Base-by-base conservation (phyloP, 768 basidiomycete species). In the Rhodotorula kratochvilovae region DNA sequence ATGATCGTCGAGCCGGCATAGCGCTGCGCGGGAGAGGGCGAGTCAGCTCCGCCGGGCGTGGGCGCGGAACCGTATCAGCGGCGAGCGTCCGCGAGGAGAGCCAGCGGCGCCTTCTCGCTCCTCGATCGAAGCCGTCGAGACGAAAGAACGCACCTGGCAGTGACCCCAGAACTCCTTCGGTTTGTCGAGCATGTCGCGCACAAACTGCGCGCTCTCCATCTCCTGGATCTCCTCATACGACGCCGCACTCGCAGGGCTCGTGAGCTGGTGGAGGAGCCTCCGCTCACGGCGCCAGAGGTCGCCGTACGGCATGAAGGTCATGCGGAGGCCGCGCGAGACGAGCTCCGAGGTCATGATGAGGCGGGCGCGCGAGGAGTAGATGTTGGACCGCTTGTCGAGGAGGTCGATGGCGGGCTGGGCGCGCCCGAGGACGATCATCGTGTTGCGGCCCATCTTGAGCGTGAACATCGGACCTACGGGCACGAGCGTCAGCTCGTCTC, bases 201-300 rank as follows among this genome's bases (percentile, higher is more conserved):
- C 63, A 19, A 77, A 36, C 46, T 72, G 70, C 35, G 70, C 48
- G 27, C 56, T 63, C 62, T 77, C 77, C 42, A 67, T 48, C 33
- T 72, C 73, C 64, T 77, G 77, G 46, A 77, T 75, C n/a, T 66
- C 66, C 64, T 77, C 77, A 66, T 77, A 77, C 31, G 59, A 67
- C 10, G 65, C 43, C 53, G 77, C 61, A 5, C 75, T 70, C 43
- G 67, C 51, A 13, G 75, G 68, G 27, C 63, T 62, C 54, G 76
- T 76, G 23, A 75, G 70, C 46, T 72, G 70, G 64, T 74, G 75
- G 12, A 76, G 66, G 10, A 77, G 67, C 58, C 71, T 64, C 25
- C 75, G 59, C 56, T 76, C 60, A 21, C 66, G 59, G 42, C 75
- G 53, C 77, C 77, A 77, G 29, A 66, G 61, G 39, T 74, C 76